phyloP scores from a whole-genome alignment of 2,329 filamentous ascomycete genomes.

The Sordariomycetes sp. region DNA sequence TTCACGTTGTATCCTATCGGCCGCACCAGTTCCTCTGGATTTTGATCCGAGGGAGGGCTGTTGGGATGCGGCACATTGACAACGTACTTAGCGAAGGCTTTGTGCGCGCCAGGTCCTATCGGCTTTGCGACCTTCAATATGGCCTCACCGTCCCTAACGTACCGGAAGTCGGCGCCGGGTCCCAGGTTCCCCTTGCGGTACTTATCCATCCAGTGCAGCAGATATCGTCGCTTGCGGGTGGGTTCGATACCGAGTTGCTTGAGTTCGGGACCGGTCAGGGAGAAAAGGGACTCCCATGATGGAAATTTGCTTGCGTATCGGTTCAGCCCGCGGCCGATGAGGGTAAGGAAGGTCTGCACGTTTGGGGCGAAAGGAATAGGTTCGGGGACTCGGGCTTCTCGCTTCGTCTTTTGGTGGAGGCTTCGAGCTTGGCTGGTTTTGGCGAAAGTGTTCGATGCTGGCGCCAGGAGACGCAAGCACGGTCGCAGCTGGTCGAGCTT shows the following conservation, averaged over 20 bases:
- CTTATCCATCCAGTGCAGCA: slow-evolving; percentile 79
- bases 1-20: slow-evolving; percentile 51
- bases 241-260: slow-evolving; percentile 81
- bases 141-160: slow-evolving; percentile 52
- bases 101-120: slow-evolving; percentile 19
- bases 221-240: slow-evolving; percentile 70
- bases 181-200: slow-evolving; percentile 73
- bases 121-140: slow-evolving; percentile 38
- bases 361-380: slow-evolving; percentile 84
- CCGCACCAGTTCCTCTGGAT: slow-evolving; percentile 20
- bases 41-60: slow-evolving; percentile 1
- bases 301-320: slow-evolving; percentile 81
- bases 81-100: slow-evolving; percentile 39
- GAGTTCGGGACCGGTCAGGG: slow-evolving; percentile 66
- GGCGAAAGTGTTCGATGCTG: slow-evolving; percentile 19
- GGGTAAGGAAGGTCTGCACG: slow-evolving; percentile 72
- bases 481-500: slow-evolving; percentile 20
- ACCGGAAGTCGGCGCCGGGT: slow-evolving; percentile 70
- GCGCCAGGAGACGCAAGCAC: slow-evolving; percentile 19
- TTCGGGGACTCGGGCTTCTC: slow-evolving; percentile 41
- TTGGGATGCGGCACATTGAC: slow-evolving; percentile 44
- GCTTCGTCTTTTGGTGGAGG: slow-evolving; percentile 31
- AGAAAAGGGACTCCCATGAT: slow-evolving; percentile 86
- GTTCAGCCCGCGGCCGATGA: slow-evolving; percentile 82
- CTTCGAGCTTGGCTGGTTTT: slow-evolving; percentile 28